Evolutionary conservation across 164 flowering plant species (phyloP).

Genomic region (Macadamia tetraphylla): DNA sequence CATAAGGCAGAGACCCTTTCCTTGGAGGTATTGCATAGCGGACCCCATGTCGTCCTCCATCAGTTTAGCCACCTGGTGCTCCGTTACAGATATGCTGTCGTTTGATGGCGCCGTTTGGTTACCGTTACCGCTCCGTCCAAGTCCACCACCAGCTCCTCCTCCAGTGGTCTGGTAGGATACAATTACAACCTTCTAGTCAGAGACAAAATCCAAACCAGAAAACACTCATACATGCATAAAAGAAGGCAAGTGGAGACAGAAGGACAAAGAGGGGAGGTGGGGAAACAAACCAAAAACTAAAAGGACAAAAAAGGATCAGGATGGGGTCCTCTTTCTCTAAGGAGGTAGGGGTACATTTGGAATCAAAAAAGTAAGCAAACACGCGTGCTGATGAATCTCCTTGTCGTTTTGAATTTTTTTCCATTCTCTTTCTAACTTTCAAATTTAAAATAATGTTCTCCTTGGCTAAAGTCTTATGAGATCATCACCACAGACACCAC

Average conservation of each 20-base stretch:
- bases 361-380: background rate
- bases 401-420: slow-evolving; percentile 7
- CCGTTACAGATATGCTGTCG: slow-evolving; percentile 24
- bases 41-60: slow-evolving; percentile 94
- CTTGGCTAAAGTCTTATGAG: too few species aligned
- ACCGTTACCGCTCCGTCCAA: slow-evolving; percentile 32
- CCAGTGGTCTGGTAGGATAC: slow-evolving; percentile 26
- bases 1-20: slow-evolving; percentile 84
- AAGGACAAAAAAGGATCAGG: background rate
- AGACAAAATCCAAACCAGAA: background rate
- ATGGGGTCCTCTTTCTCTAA: background rate
- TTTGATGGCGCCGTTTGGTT: slow-evolving; percentile 41
- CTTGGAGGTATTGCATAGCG: slow-evolving; percentile 78
- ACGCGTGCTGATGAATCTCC: slow-evolving; percentile 5
- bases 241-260: background rate
- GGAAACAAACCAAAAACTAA: too few species aligned
- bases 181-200: slow-evolving; percentile 37
- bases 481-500: background rate
- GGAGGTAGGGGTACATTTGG: background rate
- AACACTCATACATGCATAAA: background rate
- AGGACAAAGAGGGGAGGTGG: background rate
- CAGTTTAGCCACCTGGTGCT: slow-evolving; percentile 70
- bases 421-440: background rate
- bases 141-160: slow-evolving; percentile 17
- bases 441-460: too few species aligned